Evolutionary conservation across 305 asterid species (phyloP).

Genomic region (Fraxinus floribunda): DNA sequence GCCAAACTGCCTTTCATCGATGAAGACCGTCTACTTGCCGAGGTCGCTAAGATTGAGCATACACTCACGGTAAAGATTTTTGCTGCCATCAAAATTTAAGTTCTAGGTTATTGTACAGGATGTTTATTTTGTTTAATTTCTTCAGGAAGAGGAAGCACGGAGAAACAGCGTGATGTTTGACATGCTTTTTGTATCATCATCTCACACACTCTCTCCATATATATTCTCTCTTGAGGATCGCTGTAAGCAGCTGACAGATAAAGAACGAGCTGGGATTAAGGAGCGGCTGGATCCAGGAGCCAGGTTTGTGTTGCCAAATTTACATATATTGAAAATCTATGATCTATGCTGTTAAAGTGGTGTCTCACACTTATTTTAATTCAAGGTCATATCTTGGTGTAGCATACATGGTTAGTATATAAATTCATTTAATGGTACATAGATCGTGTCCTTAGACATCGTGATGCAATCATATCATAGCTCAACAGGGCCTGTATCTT

Average conservation of each 20-base stretch:
- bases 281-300: constrained; percentile 80
- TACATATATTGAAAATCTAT: not conserved
- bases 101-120: constrained; percentile 12
- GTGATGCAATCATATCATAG: too few relatives aligned
- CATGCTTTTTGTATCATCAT: constrained; percentile 77
- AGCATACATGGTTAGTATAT: not conserved
- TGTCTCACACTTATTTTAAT: not conserved
- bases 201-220: constrained; percentile 86
- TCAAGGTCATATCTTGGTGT: constrained; percentile 9
- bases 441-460: too few relatives aligned
- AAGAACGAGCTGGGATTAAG: constrained; percentile 51
- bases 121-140: constrained; percentile 18
- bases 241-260: constrained; percentile 66
- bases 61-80: constrained; percentile 67
- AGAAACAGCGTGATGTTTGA: constrained; percentile 88
- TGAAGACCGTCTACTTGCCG: constrained; percentile 78
- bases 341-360: not conserved
- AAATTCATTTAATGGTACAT: not conserved
- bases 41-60: constrained; percentile 82
- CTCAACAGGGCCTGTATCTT: too few relatives aligned
- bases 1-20: constrained; percentile 96
- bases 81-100: not conserved
- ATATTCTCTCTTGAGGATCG: constrained; percentile 83
- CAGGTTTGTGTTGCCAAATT: constrained; percentile 58
- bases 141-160: constrained; percentile 88